Conservation (phyloP, 2,329 filamentous ascomycete genomes). For the Ophiocordyceps camponoti-rufipedis region DNA sequence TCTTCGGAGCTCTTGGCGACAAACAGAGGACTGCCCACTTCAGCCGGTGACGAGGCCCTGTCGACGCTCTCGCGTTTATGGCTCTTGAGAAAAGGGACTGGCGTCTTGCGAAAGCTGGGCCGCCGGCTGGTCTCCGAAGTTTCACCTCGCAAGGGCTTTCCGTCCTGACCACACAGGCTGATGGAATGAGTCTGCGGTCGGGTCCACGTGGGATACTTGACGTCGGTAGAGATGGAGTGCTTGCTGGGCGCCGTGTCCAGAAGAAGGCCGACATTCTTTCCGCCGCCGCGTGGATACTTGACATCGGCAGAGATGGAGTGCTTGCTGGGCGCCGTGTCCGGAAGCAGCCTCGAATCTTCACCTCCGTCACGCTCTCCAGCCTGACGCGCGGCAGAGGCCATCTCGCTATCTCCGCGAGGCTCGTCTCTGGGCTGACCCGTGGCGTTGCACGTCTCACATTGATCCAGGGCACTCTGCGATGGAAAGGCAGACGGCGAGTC, state of each 20-base stretch:
- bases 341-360: too few relatives aligned
- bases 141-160: not conserved
- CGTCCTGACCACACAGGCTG: not conserved
- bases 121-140: not conserved
- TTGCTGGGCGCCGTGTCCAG: not conserved
- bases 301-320: not conserved
- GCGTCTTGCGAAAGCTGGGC: not conserved
- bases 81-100: not conserved
- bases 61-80: not conserved
- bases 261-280: not conserved
- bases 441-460: slow-evolving; percentile 1
- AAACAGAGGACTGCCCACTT: not conserved
- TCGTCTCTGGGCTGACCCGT: not conserved
- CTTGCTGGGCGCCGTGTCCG: not conserved
- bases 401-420: not conserved
- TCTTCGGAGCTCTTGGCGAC: not conserved
- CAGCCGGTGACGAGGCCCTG: not conserved
- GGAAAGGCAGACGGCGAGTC: slow-evolving; percentile 1
- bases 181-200: not conserved
- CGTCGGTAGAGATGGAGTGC: not conserved
- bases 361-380: not conserved
- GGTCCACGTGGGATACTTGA: not conserved
- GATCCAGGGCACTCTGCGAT: not conserved
- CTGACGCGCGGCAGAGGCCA: not conserved
- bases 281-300: slow-evolving; percentile 1